A percentile compares a stretch with the other conserved stretches of the same genome.
These are phyloP conservation scores for Metschnikowia vanudenii DNA, from an alignment of 805 yeast species.

Conservation along the genomic window DNA sequence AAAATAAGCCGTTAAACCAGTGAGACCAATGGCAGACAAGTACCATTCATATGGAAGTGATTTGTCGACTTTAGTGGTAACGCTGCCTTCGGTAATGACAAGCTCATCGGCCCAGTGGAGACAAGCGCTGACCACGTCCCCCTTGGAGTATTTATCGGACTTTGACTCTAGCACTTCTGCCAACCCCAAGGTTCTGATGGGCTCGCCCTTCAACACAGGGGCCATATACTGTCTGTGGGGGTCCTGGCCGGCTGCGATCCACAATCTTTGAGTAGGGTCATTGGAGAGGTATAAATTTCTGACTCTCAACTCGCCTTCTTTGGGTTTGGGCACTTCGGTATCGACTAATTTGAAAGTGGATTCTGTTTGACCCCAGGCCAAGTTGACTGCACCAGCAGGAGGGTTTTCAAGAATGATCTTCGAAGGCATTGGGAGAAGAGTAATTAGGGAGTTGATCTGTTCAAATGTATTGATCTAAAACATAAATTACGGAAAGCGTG, in stretches of 20 bases:
- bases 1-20: conserved; percentile 61
- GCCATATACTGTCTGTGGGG: conserved; percentile 32
- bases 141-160: conserved; percentile 37
- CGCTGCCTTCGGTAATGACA: conserved; percentile 28
- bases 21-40: conserved; percentile 51
- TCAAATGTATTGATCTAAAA: too few relatives aligned
- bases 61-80: conserved; percentile 31
- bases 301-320: neutral
- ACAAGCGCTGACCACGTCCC: conserved; percentile 41
- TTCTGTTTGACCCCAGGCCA: too few relatives aligned
- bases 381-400: too few relatives aligned
- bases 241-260: conserved; percentile 44
- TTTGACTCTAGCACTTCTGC: conserved; percentile 51
- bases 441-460: too few relatives aligned
- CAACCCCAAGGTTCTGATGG: conserved; percentile 46
- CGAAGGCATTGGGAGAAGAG: too few relatives aligned
- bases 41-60: conserved; percentile 41
- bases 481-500: too few relatives aligned
- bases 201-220: conserved; percentile 44
- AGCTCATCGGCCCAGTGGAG: conserved; percentile 51
- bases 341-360: neutral
- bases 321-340: neutral
- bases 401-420: too few relatives aligned
- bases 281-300: conserved; percentile 46
- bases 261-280: conserved; percentile 63